phyloP scores from a whole-genome alignment of 768 basidiomycete species.

The Boletus rex-veris region DNA sequence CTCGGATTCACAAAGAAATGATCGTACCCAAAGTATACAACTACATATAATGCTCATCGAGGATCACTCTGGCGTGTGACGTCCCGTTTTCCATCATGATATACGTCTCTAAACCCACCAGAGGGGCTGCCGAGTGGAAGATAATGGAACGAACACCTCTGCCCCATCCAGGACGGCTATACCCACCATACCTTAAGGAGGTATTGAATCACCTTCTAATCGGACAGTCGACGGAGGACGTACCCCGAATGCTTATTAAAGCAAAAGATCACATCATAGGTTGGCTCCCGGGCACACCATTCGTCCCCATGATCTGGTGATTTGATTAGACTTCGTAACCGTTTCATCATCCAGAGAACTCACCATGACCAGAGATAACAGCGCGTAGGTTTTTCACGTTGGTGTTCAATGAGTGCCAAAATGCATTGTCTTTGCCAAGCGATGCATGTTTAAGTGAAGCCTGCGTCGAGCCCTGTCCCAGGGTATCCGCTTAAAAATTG shows the following conservation, averaged over 20 bases:
- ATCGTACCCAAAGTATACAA: neutral
- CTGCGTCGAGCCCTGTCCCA: constrained; percentile 60
- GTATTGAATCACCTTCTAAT: neutral
- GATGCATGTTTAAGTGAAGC: constrained; percentile 39
- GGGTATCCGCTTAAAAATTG: constrained; percentile 43
- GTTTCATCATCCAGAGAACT: neutral
- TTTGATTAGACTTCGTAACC: neutral
- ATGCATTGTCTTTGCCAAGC: constrained; percentile 50
- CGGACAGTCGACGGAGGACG: neutral
- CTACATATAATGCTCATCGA: constrained; percentile 42
- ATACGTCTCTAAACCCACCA: constrained; percentile 53
- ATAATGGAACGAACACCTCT: constrained; percentile 63
- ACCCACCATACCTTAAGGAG: constrained; percentile 56
- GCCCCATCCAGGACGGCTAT: constrained; percentile 52
- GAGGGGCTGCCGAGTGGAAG: constrained; percentile 49
- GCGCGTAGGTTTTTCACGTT: constrained; percentile 65
- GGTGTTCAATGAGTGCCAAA: constrained; percentile 58
- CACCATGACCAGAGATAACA: constrained; percentile 70
- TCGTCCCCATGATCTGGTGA: constrained; percentile 69
- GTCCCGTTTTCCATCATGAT: constrained; percentile 61
- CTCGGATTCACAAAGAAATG: too few relatives aligned
- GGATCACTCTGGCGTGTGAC: constrained; percentile 48
- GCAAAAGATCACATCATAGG: constrained; percentile 64
- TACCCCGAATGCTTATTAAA: constrained; percentile 77
- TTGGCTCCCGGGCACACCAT: constrained; percentile 70